Evolutionary conservation across 176 grass and related monocot species (phyloP).

Genomic region (Aegilops speltoides): DNA sequence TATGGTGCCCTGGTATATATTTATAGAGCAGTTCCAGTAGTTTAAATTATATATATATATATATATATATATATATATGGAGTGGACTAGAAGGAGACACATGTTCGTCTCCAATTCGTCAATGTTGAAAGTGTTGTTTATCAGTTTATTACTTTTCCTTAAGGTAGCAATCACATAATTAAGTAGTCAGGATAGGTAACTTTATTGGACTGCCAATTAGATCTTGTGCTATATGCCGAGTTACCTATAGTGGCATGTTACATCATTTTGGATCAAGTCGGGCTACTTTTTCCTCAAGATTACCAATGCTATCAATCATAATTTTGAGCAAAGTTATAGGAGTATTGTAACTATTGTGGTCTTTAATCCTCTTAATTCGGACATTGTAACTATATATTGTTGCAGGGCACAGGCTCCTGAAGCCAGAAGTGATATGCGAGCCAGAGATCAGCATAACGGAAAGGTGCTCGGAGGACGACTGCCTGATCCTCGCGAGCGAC

Average conservation of each 20-base stretch:
- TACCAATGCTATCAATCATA: too few species aligned
- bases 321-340: too few species aligned
- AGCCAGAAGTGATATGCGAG: slow-evolving; percentile 73
- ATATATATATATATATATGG: background rate
- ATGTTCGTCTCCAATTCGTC: background rate
- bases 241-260: background rate
- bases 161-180: background rate
- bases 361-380: background rate
- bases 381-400: background rate
- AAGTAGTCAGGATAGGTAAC: background rate
- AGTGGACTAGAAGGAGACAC: background rate
- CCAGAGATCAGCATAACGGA: slow-evolving; percentile 59
- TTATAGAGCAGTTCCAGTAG: background rate
- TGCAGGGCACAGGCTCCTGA: slow-evolving; percentile 68
- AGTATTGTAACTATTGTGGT: too few species aligned
- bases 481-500: slow-evolving; percentile 79
- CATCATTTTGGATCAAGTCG: background rate
- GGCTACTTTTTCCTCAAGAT: background rate
- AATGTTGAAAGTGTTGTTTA: background rate
- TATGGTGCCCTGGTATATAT: background rate
- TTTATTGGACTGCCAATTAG: background rate
- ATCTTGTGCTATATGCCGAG: background rate
- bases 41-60: background rate
- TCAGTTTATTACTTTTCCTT: background rate
- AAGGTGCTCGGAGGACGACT: slow-evolving; percentile 49